phyloP scores from a whole-genome alignment of 192 early-diverging fungal genomes.

The Paraglomus occultum region DNA sequence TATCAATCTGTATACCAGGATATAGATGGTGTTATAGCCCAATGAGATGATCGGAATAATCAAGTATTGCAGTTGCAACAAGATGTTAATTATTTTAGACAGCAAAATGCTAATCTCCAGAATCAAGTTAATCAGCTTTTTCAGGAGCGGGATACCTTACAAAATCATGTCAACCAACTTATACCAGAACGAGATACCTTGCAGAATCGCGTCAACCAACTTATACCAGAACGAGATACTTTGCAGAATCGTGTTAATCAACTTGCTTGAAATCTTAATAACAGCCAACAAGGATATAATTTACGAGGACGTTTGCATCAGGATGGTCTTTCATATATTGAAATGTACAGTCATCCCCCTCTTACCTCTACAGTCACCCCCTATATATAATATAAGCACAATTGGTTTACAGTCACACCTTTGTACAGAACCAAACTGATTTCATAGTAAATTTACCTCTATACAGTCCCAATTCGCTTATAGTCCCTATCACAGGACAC shows the following conservation, averaged over 20 bases:
- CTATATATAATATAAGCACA: too few species aligned
- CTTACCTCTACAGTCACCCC: too few species aligned
- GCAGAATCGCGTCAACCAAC: neutral
- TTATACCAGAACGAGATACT: neutral
- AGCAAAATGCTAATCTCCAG: conserved; percentile 8
- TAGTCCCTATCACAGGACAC: too few species aligned
- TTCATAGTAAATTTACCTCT: too few species aligned
- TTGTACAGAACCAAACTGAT: too few species aligned
- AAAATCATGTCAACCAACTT: neutral
- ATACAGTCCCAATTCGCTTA: too few species aligned
- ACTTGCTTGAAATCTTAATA: neutral
- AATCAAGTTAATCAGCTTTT: too few species aligned
- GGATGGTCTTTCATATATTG: too few species aligned
- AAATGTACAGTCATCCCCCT: too few species aligned
- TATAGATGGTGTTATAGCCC: conserved; percentile 1
- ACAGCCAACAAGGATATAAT: neutral
- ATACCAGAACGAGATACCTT: neutral
- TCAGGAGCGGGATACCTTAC: conserved; percentile 4
- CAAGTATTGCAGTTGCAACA: too few species aligned
- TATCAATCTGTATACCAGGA: conserved; percentile 11
- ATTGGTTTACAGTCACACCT: too few species aligned
- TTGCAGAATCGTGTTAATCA: neutral
- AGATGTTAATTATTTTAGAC: conserved; percentile 13
- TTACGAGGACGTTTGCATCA: neutral
- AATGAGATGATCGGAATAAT: neutral